Base-by-base conservation (phyloP, 495 filamentous ascomycete genomes). In the Penicillium ochrochloron region DNA sequence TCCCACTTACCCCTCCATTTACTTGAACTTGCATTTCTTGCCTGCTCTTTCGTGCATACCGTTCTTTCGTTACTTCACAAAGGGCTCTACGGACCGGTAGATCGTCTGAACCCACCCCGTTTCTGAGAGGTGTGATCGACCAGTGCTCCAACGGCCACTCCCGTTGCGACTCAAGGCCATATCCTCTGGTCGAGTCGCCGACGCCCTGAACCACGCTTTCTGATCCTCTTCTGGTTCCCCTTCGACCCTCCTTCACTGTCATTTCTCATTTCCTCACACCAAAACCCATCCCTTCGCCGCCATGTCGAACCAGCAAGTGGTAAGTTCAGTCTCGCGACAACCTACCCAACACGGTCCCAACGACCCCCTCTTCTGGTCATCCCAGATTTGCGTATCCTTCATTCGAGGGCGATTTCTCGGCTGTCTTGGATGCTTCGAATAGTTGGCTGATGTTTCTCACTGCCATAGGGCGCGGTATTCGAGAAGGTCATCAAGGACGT, bases 401-500 rank as follows among this genome's bases (percentile, higher is more conserved):
- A 23, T 8, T 3, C 21, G 44, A 25, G 10, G 12, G 21, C 1
- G 19, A 12, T 25, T 48, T 3, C 21, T 48, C 21, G 9, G 15
- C 44, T 19, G 7, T 23, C 8, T 48, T 48, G 19, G 9, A 33
- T n/a, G 15, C 8, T 31, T 19, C 10, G 27, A 29, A 29, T n/a
- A 25, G 31, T 56, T 68, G 62, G 68, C 78, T 83, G 69, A 83
- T 72, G 65, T 60, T 58, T 64, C 63, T 63, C 66, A 59, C 60
- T 66, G 65, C 63, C 61, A 76, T 71, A 91, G 90, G 95, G 96
- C 72, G 71, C 76, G 63, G 88, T 97, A 65, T 99, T 97, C 82
- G 82, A 89, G 74, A 84, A 88, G 75, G 91, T 98, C 82, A 97
- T 99, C 78, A 82, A 91, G 62, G 94, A 95, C 75, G 93, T 98